Base-by-base conservation (phyloP, 352 stramenopile species). In the Phytophthora syringae region DNA sequence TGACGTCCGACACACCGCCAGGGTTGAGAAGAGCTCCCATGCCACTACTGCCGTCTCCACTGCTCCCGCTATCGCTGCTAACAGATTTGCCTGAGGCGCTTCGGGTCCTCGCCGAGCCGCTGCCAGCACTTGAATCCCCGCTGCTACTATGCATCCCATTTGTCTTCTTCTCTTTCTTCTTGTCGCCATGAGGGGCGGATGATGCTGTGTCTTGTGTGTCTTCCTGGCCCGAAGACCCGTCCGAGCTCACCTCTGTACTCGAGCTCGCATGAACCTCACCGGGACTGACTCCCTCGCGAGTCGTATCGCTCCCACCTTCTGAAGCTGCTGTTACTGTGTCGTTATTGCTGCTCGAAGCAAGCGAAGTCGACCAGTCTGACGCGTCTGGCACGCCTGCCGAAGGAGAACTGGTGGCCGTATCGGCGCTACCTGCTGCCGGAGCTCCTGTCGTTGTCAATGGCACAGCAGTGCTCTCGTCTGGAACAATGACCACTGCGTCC, bases 1-100 rank as follows among this genome's bases (percentile, higher is more conserved):
- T 81, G 56, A 76, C 73, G 25, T 86, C 74, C 1, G 81, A 77
- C 10, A 79, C 60, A 2, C 64, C 61, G 3, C 51, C 56, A 60
- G 76, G 70, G 25, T 74, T 66, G 2, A 76, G n/a, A 40, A 77
- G 47, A 2, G 30, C 58, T 3, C 52, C 58, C 7, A 70, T 27
- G 13, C 37, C 53, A 25, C 21, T 63, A 16, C 55, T 74, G 9
- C 21, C 18, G 15, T 27, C 40, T 22, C 56, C 48, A 10, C 51
- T 63, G 27, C 50, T 53, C 21, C 53, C 47, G 27, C 51, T 77
- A 37, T 44, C 55, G 36, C 42, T 63, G 22, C 18, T 65, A 20
- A 34, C n/a, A 47, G 18, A 32, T 18, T 28, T 24, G 24, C 51
- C 55, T 6, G 47, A 55, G 2, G 13, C 36, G 15, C 25, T 43